Evolutionary conservation across 2,329 filamentous ascomycete genomes (phyloP).

Genomic region (Remersonia thermophila): DNA sequence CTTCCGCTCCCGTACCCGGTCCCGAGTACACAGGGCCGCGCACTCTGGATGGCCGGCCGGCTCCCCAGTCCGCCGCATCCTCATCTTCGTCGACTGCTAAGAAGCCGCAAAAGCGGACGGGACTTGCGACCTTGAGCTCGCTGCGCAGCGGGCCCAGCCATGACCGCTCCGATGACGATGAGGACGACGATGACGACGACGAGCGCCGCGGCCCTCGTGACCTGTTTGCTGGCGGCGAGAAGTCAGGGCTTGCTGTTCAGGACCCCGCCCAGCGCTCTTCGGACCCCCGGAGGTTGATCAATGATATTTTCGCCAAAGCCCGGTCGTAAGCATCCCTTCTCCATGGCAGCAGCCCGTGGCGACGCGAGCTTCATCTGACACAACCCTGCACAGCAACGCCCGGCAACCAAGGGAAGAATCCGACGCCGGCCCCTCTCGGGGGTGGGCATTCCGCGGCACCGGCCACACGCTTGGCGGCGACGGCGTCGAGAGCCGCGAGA

Average conservation of each 20-base stretch:
- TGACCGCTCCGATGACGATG: conserved; percentile 47
- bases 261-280: conserved; percentile 40
- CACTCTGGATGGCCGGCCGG: conserved; percentile 51
- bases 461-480: conserved; percentile 72
- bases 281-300: conserved; percentile 44
- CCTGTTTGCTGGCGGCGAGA: conserved; percentile 74
- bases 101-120: conserved; percentile 41
- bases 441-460: conserved; percentile 51
- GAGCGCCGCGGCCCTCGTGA: conserved; percentile 51
- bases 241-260: conserved; percentile 60
- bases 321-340: conserved; percentile 35
- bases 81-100: conserved; percentile 26
- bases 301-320: conserved; percentile 53
- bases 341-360: too few species aligned
- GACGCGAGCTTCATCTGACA: background rate
- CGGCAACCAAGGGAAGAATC: conserved; percentile 35
- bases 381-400: conserved; percentile 39
- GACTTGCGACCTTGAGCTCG: conserved; percentile 49
- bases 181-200: conserved; percentile 44
- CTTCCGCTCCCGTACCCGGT: conserved; percentile 22
- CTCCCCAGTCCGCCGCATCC: conserved; percentile 29
- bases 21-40: conserved; percentile 46
- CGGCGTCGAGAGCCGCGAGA: conserved; percentile 53
- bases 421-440: conserved; percentile 39
- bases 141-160: conserved; percentile 38